phyloP scores from a whole-genome alignment of 1,139 yeast genomes.

The Yamadazyma friedrichii region DNA sequence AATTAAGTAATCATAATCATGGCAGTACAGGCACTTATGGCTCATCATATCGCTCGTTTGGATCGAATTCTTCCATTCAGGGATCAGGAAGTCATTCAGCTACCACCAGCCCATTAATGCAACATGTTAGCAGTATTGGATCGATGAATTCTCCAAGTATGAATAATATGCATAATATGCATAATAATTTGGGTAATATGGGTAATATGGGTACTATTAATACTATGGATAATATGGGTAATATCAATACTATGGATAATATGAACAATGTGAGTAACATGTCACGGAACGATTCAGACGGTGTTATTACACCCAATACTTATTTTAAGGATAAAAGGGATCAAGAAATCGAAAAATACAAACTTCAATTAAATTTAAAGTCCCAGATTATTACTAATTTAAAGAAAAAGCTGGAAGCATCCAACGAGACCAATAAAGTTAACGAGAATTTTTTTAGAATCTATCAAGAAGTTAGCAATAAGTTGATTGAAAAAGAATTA shows the following conservation, averaged over 20 bases:
- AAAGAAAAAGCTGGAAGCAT: slow-evolving; percentile 12
- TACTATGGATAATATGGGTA: background rate
- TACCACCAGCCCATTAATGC: background rate
- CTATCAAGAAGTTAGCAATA: slow-evolving; percentile 49
- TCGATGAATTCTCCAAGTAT: background rate
- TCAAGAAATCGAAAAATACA: slow-evolving; percentile 26
- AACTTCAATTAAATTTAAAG: slow-evolving; percentile 33
- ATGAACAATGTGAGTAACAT: background rate
- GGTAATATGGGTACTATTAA: background rate
- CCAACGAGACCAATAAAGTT: slow-evolving; percentile 17
- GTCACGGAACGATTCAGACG: background rate
- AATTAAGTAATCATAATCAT: background rate
- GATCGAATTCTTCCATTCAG: background rate
- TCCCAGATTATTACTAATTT: slow-evolving; percentile 37
- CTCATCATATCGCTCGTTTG: background rate
- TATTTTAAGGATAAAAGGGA: slow-evolving; percentile 3
- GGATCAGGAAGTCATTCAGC: background rate
- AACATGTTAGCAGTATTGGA: background rate
- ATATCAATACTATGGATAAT: background rate
- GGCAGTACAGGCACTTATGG: background rate
- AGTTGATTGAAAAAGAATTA: slow-evolving; percentile 49
- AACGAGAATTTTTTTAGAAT: slow-evolving; percentile 48
- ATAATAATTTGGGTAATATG: background rate
- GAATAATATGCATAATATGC: background rate
- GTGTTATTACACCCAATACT: background rate